Evolutionary conservation across 2,329 filamentous ascomycete genomes (phyloP), one percentile per base, ranked within the genome.

Genomic region (Neonectria neomacrospora): DNA sequence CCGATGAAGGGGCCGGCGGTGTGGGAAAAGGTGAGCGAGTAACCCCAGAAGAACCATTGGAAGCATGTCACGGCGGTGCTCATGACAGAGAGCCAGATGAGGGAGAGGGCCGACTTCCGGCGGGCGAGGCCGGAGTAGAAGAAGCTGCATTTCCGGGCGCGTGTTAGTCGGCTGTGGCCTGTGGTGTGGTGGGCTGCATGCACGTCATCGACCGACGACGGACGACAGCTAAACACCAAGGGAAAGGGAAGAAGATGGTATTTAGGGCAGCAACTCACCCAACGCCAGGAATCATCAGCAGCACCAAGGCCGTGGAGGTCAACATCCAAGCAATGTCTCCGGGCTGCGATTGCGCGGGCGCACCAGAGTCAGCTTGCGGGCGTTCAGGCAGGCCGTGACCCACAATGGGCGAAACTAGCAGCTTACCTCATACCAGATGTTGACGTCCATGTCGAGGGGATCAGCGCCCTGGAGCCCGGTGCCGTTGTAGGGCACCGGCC

Each of bases 21-120:
- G 79, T 95, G 92, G 16, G 92, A 96, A 77, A 94, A 96, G 51
- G 91, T 88, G 11, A 96, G 80, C 5, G 91, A 94, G 77, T 93
- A 96, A 42, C 92, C 92, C 92, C 92, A 96, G 83, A 96, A 93
- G 83, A 97, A 97, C 94, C 94, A 97, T 78, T 97, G 93, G 79
- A 97, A 96, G 26, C 89, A 91, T 37, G 93, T 90, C 54, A 97
- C 90, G 12, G 90, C 93, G 1, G 90, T 88, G 20, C 93, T 88
- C 91, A 97, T 96, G 75, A 96, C 84, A 4, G 92, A 95, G 23
- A 97, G 88, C 93, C 93, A 97, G 78, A 97, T 93, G 65, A 97
- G 83, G 22, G 93, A 96, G 56, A 97, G 83, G 8, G 94, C 94
- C 0, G 93, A 96, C 81, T 97, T 97, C 75, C 94, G 86, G 65